Conservation (phyloP, 2,329 filamentous ascomycete species). For the Emergomyces orientalis region DNA sequence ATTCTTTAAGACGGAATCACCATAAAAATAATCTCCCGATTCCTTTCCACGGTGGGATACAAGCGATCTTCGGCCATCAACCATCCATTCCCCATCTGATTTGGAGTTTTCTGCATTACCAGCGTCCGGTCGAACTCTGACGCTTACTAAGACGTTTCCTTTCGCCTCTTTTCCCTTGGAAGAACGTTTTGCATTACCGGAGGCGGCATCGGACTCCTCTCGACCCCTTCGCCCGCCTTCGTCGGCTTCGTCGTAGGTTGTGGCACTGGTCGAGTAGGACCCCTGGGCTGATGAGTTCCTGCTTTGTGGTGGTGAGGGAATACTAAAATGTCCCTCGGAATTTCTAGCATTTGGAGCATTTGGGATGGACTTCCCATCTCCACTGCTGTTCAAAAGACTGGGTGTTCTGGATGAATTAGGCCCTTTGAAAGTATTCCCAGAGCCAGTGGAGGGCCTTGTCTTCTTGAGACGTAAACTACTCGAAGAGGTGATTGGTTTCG, state of each 20-base stretch:
- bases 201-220: slow-evolving; percentile 22
- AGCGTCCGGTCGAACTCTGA: slow-evolving; percentile 79
- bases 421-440: slow-evolving; percentile 39
- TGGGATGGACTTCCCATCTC: slow-evolving; percentile 64
- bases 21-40: slow-evolving; percentile 85
- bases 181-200: slow-evolving; percentile 24
- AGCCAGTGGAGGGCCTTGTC: slow-evolving; percentile 48
- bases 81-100: slow-evolving; percentile 77
- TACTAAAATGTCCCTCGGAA: slow-evolving; percentile 65
- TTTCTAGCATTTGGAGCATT: slow-evolving; percentile 53
- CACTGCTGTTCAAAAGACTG: slow-evolving; percentile 69
- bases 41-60: slow-evolving; percentile 81
- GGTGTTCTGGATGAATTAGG: slow-evolving; percentile 46
- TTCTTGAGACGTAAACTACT: slow-evolving; percentile 43
- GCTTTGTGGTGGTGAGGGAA: slow-evolving; percentile 77
- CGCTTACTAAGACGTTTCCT: slow-evolving; percentile 92
- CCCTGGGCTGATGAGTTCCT: slow-evolving; percentile 86
- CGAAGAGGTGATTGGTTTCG: slow-evolving; percentile 23
- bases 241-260: slow-evolving; percentile 71
- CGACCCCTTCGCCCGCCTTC: slow-evolving; percentile 40
- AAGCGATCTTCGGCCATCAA: slow-evolving; percentile 72
- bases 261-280: slow-evolving; percentile 83
- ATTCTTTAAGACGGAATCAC: slow-evolving; percentile 39
- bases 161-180: slow-evolving; percentile 58
- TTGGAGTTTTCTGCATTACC: slow-evolving; percentile 52